phyloP scores from a whole-genome alignment of 1,284 basidiomycete species.

The Pseudozyma thailandica region DNA sequence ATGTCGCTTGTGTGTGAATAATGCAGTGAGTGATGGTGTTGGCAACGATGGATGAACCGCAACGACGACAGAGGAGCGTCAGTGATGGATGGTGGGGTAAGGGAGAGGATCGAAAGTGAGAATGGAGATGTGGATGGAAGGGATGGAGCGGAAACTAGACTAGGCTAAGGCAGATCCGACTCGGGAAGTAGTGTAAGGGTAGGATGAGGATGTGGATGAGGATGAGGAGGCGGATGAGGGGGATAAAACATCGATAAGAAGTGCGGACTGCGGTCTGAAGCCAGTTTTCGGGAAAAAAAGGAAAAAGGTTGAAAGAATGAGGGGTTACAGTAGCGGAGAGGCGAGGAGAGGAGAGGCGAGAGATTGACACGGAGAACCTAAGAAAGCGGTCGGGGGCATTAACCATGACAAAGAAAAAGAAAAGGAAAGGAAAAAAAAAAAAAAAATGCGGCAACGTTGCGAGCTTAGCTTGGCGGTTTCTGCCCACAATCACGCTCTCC shows the following conservation, averaged over 20 bases:
- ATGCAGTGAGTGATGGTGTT: not conserved
- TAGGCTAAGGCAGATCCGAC: no score
- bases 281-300: slow-evolving; percentile 4
- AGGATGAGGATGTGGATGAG: not conserved
- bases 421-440: slow-evolving; percentile 1
- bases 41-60: not conserved
- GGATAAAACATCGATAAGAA: slow-evolving; percentile 39
- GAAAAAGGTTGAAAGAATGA: not conserved
- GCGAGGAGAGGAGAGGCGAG: not conserved
- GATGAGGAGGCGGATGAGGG: not conserved
- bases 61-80: not conserved
- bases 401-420: no score
- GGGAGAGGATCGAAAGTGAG: not conserved
- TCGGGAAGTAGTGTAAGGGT: no score
- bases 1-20: not conserved
- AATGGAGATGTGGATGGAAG: slow-evolving; percentile 1
- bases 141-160: no score
- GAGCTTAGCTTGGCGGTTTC: slow-evolving; percentile 3
- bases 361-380: no score
- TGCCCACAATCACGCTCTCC: not conserved
- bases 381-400: no score
- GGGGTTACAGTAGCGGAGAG: not conserved
- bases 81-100: slow-evolving; percentile 3
- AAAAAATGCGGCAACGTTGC: not conserved
- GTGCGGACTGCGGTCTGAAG: slow-evolving; percentile 40